Evolutionary conservation across 257 asterid genomes (phyloP).

Genomic region (Solanum lycopersicoides): DNA sequence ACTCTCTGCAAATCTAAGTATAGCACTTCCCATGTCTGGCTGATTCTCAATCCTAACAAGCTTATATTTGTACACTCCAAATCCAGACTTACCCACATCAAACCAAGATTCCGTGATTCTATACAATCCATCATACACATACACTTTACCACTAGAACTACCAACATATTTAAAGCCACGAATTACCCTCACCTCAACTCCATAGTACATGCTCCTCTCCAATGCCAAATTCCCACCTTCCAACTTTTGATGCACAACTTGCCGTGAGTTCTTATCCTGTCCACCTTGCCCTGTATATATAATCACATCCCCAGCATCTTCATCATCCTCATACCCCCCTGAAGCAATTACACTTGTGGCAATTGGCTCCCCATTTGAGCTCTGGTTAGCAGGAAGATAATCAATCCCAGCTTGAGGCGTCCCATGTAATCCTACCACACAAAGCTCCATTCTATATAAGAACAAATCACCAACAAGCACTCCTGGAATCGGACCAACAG

Average conservation of each 20-base stretch:
- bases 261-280: constrained; percentile 51
- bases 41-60: constrained; percentile 62
- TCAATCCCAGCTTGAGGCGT: constrained; percentile 93
- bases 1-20: constrained; percentile 45
- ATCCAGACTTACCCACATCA: constrained; percentile 76
- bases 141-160: constrained; percentile 59
- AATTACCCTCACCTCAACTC: constrained; percentile 76
- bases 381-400: constrained; percentile 53
- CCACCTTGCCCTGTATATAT: constrained; percentile 95
- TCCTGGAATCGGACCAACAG: constrained; percentile 77
- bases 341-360: constrained; percentile 88
- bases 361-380: constrained; percentile 81
- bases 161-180: constrained; percentile 76
- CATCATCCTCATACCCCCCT: constrained; percentile 92
- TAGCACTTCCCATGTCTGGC: constrained; percentile 58
- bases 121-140: constrained; percentile 80
- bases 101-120: constrained; percentile 56
- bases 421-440: constrained; percentile 82
- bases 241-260: constrained; percentile 64
- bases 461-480: constrained; percentile 63
- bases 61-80: constrained; percentile 62
- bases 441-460: constrained; percentile 77
- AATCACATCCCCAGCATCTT: constrained; percentile 69
- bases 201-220: constrained; percentile 84
- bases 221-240: constrained; percentile 77